A percentile compares a stretch with the other conserved stretches of the same genome.
phyloP scores from a whole-genome alignment of 306 rosid species.

The Cucurbita moschata region DNA sequence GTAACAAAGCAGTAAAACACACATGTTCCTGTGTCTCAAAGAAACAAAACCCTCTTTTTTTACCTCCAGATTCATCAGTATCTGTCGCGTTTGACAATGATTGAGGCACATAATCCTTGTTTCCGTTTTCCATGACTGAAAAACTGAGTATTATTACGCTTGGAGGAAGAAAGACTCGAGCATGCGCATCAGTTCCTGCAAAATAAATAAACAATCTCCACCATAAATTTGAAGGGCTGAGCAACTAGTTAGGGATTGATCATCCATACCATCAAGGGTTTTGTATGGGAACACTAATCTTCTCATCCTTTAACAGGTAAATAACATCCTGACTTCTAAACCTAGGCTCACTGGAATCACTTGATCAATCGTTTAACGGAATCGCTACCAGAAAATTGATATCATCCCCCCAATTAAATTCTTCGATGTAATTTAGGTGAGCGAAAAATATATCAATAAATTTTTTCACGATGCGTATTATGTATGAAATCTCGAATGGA shows the following conservation, averaged over 20 bases:
- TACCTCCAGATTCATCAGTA: background rate
- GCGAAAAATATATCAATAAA: background rate
- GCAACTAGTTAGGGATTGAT: background rate
- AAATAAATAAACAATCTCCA: background rate
- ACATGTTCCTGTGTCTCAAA: background rate
- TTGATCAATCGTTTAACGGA: background rate
- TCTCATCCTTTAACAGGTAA: background rate
- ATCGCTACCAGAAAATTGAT: background rate
- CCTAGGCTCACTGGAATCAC: background rate
- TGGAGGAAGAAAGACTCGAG: background rate
- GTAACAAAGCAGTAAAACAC: background rate
- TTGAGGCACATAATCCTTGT: background rate
- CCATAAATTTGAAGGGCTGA: background rate
- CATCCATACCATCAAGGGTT: background rate
- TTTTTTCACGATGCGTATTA: background rate
- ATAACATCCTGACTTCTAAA: background rate
- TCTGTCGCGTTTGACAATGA: background rate
- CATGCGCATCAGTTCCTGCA: background rate
- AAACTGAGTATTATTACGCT: background rate
- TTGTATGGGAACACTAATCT: background rate
- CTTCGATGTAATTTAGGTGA: background rate
- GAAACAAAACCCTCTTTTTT: background rate
- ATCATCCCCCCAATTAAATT: background rate
- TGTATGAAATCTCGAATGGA: background rate
- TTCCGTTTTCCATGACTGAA: background rate